Evolutionary conservation across 371 early-diverging fungal genomes (phyloP), one percentile per base, ranked within the genome.

Genomic region (Coemansia sp.): DNA sequence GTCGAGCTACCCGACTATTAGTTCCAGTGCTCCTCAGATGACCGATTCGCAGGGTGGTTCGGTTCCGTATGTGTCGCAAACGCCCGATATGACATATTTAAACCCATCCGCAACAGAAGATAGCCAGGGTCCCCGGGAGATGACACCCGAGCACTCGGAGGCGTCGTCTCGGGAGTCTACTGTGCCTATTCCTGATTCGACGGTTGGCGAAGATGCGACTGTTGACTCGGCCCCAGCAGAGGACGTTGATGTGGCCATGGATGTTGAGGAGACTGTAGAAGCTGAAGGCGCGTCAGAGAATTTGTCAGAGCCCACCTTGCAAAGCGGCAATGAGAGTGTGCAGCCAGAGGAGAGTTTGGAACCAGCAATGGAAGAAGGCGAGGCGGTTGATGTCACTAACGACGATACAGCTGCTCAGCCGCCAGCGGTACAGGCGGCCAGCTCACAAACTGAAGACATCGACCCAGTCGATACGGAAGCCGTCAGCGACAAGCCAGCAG

Each of bases 51-150:
- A 40, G 6, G 7, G 19, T 8, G 39, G 6, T 29, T 24, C 13
- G 6, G 26, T 58, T 7, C 15, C 39, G 6, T 53, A 63, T 51
- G 52, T 63, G 3, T 49, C 69, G 17, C 69, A 68, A 32, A 63
- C 69, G 2, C 69, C 63, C 4, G 63, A 68, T 3, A 48, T 48
- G 15, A n/a, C 19, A 8, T 8, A 19, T 19, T 48, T 19, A 19
- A 8, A 15, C 4, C 17, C 49, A 8, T 8, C 19, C 5, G 8
- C 19, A 12, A 24, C 24, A 2, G 23, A 23, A 9, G 11, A 8
- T 17, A 8, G 12, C 12, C 8, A 19, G 15, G 44, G 23, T 23
- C 15, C 58, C 41, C 11, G 17, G 12, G 52, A 21, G 28, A 7
- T n/a, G 15, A n/a, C 54, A 15, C 29, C 54, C n/a, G 29, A 15